Evolutionary conservation across 495 filamentous ascomycete species (phyloP), one percentile per base, ranked within the genome.

Genomic region (Chaetomidium leptoderma): DNA sequence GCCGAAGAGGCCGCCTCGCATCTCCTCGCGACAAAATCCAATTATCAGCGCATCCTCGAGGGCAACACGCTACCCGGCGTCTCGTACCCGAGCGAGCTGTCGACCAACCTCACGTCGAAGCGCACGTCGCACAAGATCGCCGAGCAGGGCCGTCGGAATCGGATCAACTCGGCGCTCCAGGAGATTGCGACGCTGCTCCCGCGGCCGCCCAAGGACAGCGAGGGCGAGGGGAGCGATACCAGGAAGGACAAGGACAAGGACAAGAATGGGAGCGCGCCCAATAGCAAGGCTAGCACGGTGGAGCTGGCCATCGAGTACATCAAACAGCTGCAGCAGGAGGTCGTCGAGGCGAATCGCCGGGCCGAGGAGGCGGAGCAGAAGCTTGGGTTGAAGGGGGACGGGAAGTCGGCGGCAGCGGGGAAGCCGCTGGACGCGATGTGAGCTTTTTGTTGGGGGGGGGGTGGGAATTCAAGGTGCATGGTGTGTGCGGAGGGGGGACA

Each of bases 41-140:
- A 98, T 68, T 98, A 98, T 66, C 93, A 98, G 68, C 93, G 96
- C 66, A 93, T 98, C 53, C 73, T 98, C 27, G 92, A 97, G 67
- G 93, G 93, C 42, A 97, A 87, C 39, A 83, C 87, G 42, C 83
- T 96, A 5, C 90, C 90, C 0, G 93, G 93, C 11, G 87, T 98
- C 24, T 88, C 85, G 1, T 98, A 96, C 60, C 93, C 93, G 0
- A 88, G 89, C 63, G 87, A 90, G 16, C 79, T 98, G 19, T 92
- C 91, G 5, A 93, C 91, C 32, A 95, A 95, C 53, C 74, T 98
- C 30, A 97, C 91, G 26, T 95, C 90, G 10, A 98, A 98, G 76
- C 88, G 93, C 59, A 97, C 93, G 7, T 95, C 90, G 37, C 93
- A 98, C 76, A 98, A 98, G 70, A 87, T 98, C 57, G 93, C 93